A percentile compares a stretch with the other conserved stretches of the same genome.
These are phyloP conservation scores for Lentinus brumalis DNA, from an alignment of 768 basidiomycete genomes.

Conservation along the genomic window DNA sequence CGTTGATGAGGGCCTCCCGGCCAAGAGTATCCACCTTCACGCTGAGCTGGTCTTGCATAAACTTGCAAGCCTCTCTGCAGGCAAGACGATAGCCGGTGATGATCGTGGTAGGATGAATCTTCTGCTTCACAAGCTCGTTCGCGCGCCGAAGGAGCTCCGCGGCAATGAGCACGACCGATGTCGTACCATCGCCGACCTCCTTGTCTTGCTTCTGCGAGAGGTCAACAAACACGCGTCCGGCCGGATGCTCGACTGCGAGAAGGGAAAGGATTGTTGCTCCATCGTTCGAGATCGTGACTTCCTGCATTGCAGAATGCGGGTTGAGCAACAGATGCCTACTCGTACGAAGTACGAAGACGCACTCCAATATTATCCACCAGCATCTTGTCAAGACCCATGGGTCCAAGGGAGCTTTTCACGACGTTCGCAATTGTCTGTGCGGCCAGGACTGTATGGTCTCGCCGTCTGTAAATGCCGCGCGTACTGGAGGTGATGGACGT, in stretches of 20 bases:
- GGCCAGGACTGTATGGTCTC: slow-evolving; percentile 69
- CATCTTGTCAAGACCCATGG: slow-evolving; percentile 96
- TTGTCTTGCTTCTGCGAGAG: slow-evolving; percentile 99
- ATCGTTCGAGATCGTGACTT: slow-evolving; percentile 99
- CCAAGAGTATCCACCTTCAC: slow-evolving; percentile 94
- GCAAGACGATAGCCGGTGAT: slow-evolving; percentile 98
- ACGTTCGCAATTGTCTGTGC: slow-evolving; percentile 97
- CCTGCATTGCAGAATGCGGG: slow-evolving; percentile 48
- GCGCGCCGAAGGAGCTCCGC: slow-evolving; percentile 96
- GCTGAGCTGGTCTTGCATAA: slow-evolving; percentile 96
- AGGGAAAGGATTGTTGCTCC: slow-evolving; percentile 98
- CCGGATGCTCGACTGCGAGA: slow-evolving; percentile 93
- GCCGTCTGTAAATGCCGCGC: background rate
- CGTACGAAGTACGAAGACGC: slow-evolving; percentile 29
- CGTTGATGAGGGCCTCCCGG: slow-evolving; percentile 89
- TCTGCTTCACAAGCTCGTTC: slow-evolving; percentile 96
- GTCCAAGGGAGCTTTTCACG: slow-evolving; percentile 94
- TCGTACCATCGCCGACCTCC: slow-evolving; percentile 99
- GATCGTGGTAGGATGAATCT: slow-evolving; percentile 98
- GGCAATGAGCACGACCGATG: slow-evolving; percentile 96
- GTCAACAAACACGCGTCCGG: slow-evolving; percentile 96
- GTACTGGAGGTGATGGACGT: slow-evolving; percentile 23
- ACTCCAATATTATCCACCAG: slow-evolving; percentile 97
- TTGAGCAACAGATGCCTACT: background rate
- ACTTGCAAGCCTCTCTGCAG: slow-evolving; percentile 95